Evolutionary conservation across 2,329 filamentous ascomycete species (phyloP), one percentile per base, ranked within the genome.

Genomic region (Penicillium sp.): DNA sequence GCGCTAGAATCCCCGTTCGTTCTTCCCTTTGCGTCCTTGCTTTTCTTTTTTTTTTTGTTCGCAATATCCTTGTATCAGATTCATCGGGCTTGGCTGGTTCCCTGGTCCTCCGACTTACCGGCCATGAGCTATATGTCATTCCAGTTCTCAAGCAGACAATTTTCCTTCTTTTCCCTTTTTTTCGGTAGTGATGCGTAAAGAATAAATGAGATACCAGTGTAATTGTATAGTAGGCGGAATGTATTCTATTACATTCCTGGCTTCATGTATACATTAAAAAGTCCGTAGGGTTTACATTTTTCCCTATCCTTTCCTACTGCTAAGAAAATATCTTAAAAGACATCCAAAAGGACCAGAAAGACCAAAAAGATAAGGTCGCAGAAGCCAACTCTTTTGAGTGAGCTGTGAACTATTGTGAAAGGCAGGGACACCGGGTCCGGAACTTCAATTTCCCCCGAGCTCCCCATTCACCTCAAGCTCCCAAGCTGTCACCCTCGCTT

Each of bases 1-100:
- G 67, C 66, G 62, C 64, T 69, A 72, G 66, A 72, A 67, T 62
- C 67, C 61, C 63, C 63, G 61, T 68, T 67, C 57, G 64, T 64
- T 63, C 55, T 62, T 61, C 62, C 56, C 46, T 54, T 60, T 59
- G 49, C 62, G 55, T 63, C 56, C 58, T 61, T 58, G 50, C 57
- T 58, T 57, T 49, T 30, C 28, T 59, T 49, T 51, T 36, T 60
- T 56, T 59, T 57, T 49, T 53, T 53, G 55, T 61, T 59, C 57
- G 46, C 61, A 60, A 59, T 62, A 56, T 57, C 56, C 64, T 65
- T 61, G 53, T 63, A 63, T 61, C 63, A 60, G 57, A 65, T 59
- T 46, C 46, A 60, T 55, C 49, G 53, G 52, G 54, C 52, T 53
- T 47, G 58, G 56, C 56, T 55, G 56, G 61, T 56, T 57, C 42